Base-by-base conservation (phyloP, 768 basidiomycete species). In the Udeniomyces megalosporus region DNA sequence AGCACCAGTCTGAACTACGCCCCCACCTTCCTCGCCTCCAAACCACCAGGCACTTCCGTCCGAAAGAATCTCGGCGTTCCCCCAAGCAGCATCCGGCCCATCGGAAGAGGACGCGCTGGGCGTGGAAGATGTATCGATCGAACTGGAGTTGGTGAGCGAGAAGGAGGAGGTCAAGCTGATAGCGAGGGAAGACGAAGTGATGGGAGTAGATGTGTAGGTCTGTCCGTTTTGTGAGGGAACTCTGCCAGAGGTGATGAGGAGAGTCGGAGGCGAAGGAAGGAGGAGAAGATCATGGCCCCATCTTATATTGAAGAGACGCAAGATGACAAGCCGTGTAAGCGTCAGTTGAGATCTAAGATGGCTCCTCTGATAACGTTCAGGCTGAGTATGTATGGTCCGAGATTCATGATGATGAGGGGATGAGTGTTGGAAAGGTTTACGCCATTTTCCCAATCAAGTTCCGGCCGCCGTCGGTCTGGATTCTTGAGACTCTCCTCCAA, bases 201-300 rank as follows among this genome's bases (percentile, higher is more conserved):
- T 54, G 17, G 58, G 38, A 12, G 63, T 29, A 4, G 63, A 65
- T 4, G 51, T 54, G 53, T 60, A 65, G 2, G 58, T 65, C 22
- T 65, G 58, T 6, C 58, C 53, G n/a, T 61, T 32, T 1, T 29
- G 14, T 1, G 50, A 49, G 8, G 22, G n/a, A n/a, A 58, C 38
- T 53, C 55, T 65, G 45, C 63, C 63, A 1, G 58, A 54, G 10
- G 52, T 34, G 32, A 65, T 47, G 32, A 65, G 44, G 24, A 65
- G 58, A 5, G 51, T 55, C 11, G 63, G 42, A 20, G 55, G 51
- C 2, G 42, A 52, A 10, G 62, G 15, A 8, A 55, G 14, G 38
- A 65, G 58, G 26, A 34, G 32, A 38, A 55, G 26, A 0, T 58
- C 15, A 35, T 65, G 63, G 5, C 24, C 63, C 63, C 63, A 65